phyloP scores from a whole-genome alignment of 495 filamentous ascomycete species.

The Aspergillus kassunensis region DNA sequence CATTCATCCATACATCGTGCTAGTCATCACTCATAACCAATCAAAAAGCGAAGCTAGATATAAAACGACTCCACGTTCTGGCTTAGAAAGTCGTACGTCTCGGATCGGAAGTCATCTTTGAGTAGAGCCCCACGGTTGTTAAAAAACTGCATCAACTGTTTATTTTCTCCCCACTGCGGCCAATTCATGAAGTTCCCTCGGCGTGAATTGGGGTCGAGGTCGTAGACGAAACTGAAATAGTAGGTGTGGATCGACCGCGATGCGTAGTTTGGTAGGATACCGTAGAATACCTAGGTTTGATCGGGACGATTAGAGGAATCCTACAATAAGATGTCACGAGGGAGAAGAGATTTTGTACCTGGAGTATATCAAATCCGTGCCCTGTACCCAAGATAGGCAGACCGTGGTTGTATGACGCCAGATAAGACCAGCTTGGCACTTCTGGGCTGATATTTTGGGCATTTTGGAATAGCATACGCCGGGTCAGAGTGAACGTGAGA shows the following conservation, averaged over 20 bases:
- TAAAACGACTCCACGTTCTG: slow-evolving; percentile 43
- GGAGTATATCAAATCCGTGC: slow-evolving; percentile 63
- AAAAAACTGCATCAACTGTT: slow-evolving; percentile 56
- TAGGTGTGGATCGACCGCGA: slow-evolving; percentile 55
- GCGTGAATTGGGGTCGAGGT: slow-evolving; percentile 57
- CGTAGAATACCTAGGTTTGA: slow-evolving; percentile 59
- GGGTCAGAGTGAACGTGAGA: slow-evolving; percentile 59
- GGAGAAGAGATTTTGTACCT: slow-evolving; percentile 16
- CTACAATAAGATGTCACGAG: no score
- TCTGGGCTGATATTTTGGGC: slow-evolving; percentile 41
- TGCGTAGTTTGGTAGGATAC: slow-evolving; percentile 58
- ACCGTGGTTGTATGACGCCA: slow-evolving; percentile 62
- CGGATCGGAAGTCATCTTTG: slow-evolving; percentile 56
- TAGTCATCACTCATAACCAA: not conserved
- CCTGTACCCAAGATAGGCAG: slow-evolving; percentile 69
- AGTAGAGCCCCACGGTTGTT: slow-evolving; percentile 40
- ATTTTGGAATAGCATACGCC: slow-evolving; percentile 51
- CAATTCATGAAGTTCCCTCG: slow-evolving; percentile 43
- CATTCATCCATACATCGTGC: not conserved
- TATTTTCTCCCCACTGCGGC: slow-evolving; percentile 56
- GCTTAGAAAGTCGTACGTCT: slow-evolving; percentile 44
- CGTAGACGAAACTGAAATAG: slow-evolving; percentile 63
- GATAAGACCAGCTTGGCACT: slow-evolving; percentile 67
- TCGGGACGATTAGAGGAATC: no score
- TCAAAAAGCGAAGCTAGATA: slow-evolving; percentile 34